Base-by-base conservation (phyloP, 345 rosid species). In the Acer saccharum region DNA sequence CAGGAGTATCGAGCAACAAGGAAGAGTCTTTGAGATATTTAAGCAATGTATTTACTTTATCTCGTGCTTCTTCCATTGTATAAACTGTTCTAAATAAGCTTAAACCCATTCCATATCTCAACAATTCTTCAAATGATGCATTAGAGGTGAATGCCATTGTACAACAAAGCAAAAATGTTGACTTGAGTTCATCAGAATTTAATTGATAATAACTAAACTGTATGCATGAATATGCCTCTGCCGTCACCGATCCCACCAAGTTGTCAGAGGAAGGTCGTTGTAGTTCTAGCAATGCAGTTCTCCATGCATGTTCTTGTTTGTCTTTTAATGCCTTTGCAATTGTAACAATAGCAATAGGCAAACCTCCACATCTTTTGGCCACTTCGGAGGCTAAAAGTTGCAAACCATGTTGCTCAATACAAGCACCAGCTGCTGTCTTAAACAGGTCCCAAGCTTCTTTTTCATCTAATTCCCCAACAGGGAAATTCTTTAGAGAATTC, bases 401-500 rank as follows among this genome's bases (percentile, higher is more conserved):
- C 64, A 86, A 50, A 1, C 52, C 32, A 3, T 2, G 21, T 18
- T 25, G 43, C 32, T 75, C 65, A 54, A 39, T 54, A 39, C 14
- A 16, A 11, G 61, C 67, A 10, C 83, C 80, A 3, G 67, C 79
- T 4, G 7, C 58, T 66, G n/a, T 78, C 39, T 52, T 12, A 41
- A 87, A 85, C 8, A 85, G 50, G 3, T 58, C 18, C 84, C 84
- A 76, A 4, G 84, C 77, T 1, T 74, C 68, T 1, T 69, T n/a
- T 35, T 77, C 85, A 83, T 83, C 18, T 5, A 74, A 10, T 2
- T 2, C 2, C 3, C 32, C 32, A 0, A 68, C 13, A 68, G 7
- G 4, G 9, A 39, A 43, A 68, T 68, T 68, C 0, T 10, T 9
- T 1, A 1, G 17, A n/a, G 10, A 68, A 20, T 3, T 8, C 29